These are phyloP conservation scores for Trichothecium sympodiale DNA, from an alignment of 2,329 filamentous ascomycete species.

Conservation along the genomic window DNA sequence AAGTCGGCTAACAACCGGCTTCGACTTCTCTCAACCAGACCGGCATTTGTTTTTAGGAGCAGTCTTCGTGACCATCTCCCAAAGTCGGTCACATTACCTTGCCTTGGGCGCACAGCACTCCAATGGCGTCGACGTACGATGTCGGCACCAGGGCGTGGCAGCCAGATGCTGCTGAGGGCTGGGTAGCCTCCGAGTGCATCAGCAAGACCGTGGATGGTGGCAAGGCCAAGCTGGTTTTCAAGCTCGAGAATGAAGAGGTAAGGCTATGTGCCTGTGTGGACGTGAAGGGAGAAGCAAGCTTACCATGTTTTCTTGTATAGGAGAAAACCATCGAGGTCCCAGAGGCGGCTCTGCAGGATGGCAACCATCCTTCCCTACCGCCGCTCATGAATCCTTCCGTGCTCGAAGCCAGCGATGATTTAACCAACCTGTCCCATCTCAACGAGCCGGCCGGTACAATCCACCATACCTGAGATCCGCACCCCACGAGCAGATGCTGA, in stretches of 20 bases:
- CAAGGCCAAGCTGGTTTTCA: constrained; percentile 80
- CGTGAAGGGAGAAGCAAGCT: constrained; percentile 1
- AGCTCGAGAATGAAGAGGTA: constrained; percentile 89
- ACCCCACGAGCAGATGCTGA: neutral
- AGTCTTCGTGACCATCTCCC: constrained; percentile 3
- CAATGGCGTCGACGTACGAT: constrained; percentile 91
- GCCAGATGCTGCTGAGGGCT: constrained; percentile 89
- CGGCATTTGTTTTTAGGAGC: neutral
- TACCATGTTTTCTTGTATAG: constrained; percentile 30
- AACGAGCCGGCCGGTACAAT: constrained; percentile 87
- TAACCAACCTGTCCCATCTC: constrained; percentile 93
- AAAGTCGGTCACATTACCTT: neutral
- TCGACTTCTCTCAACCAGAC: neutral
- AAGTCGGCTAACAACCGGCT: neutral
- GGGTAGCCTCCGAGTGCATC: constrained; percentile 90
- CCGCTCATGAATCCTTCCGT: constrained; percentile 97
- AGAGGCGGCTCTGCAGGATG: constrained; percentile 62
- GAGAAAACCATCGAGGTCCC: constrained; percentile 72
- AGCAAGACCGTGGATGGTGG: constrained; percentile 75
- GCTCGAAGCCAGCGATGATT: constrained; percentile 95
- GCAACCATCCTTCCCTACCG: constrained; percentile 68
- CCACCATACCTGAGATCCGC: neutral
- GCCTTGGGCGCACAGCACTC: constrained; percentile 9
- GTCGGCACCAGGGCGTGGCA: constrained; percentile 97
- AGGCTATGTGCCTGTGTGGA: constrained; percentile 3